Evolutionary conservation across 2,329 filamentous ascomycete genomes (phyloP), one percentile per base, ranked within the genome.

Genomic region (Falciphora oryzae): DNA sequence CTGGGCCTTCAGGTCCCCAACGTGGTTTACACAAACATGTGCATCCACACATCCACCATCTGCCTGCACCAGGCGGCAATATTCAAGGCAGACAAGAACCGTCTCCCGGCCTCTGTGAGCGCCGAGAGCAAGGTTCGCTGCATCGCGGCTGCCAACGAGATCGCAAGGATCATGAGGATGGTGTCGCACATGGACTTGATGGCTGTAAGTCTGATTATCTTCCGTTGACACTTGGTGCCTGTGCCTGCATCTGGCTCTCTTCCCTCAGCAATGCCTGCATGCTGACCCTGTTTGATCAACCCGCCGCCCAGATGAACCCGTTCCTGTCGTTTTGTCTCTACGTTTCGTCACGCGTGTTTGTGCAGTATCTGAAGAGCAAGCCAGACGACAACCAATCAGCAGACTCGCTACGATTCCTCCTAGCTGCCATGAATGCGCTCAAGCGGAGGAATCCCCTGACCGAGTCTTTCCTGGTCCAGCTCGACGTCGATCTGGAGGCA

Each of bases 1-100:
- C 78, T 79, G 22, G 92, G 92, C 0, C 78, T 97, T 44, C 79
- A 82, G 22, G 90, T 93, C 71, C 85, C 93, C 4, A 98, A 97
- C 68, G 87, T 94, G 64, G 87, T 98, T 5, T 98, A 97, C 74
- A 87, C 91, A 65, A 98, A 98, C 71, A 97, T 99, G 92, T 93
- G 91, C 73, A 92, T 99, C 38, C 93, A 98, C 74, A 97, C 95
- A 0, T 96, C 93, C 1, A 93, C 92, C 1, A 98, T 99, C 64
- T 98, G 94, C 75, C 80, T 99, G n/a, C 95, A 99, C 72, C 95
- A 99, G 78, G 95, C 94, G 2, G 95, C 95, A 31, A 98, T 99
- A 27, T 97, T 94, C 83, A 98, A 97, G 74, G 93, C 93, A 0
- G 94, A 98, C 71, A 95, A 93, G 77, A 90, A 97, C 75, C 85